phyloP scores from a whole-genome alignment of 176 grass and related monocot species.

The Thinopyrum elongatum region DNA sequence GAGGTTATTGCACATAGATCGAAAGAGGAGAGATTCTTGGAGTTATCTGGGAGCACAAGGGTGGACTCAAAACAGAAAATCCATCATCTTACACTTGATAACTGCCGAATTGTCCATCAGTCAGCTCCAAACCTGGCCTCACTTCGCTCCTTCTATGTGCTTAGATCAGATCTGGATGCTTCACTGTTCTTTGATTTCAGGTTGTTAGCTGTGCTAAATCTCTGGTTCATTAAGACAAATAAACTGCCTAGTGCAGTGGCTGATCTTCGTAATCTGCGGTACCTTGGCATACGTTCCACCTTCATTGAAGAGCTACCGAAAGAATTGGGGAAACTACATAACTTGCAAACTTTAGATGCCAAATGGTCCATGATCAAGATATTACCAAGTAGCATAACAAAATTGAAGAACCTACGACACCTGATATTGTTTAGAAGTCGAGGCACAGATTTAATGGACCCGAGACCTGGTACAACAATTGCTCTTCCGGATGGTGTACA shows the following conservation, averaged over 20 bases:
- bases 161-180: background rate
- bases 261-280: slow-evolving; percentile 19
- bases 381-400: slow-evolving; percentile 11
- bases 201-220: slow-evolving; percentile 18
- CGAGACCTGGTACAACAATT: background rate
- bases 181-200: background rate
- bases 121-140: background rate
- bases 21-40: background rate
- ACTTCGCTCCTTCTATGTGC: background rate
- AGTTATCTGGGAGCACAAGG: background rate
- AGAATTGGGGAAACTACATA: background rate
- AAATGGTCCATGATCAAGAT: background rate
- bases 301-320: background rate
- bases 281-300: slow-evolving; percentile 10
- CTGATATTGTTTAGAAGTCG: slow-evolving; percentile 17
- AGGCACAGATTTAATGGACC: background rate
- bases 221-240: background rate
- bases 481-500: background rate
- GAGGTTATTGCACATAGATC: background rate
- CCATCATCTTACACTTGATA: background rate
- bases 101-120: background rate
- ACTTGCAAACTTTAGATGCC: slow-evolving; percentile 37
- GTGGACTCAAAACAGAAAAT: background rate
- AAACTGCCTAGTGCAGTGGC: background rate
- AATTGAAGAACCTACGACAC: slow-evolving; percentile 27